Conservation (phyloP, 345 rosid species). For the Gossypium longicalyx region DNA sequence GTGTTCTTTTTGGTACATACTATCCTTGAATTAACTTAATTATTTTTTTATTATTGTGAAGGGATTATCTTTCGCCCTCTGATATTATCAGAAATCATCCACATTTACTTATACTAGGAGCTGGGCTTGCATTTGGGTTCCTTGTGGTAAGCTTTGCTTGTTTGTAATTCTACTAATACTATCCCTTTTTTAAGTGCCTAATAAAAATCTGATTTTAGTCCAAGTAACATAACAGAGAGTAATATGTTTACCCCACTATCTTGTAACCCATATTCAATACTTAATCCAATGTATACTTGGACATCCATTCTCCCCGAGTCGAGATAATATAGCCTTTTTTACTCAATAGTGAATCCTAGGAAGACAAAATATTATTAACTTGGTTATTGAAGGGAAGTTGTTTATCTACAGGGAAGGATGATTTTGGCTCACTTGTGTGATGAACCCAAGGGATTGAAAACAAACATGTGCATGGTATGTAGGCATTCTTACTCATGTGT, state of each 20-base stretch:
- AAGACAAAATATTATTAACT: background rate
- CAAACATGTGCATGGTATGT: slow-evolving; percentile 97
- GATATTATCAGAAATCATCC: slow-evolving; percentile 76
- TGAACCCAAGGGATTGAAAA: slow-evolving; percentile 96
- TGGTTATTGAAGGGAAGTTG: slow-evolving; percentile 17
- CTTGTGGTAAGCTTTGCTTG: slow-evolving; percentile 61
- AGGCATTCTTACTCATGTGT: slow-evolving; percentile 2
- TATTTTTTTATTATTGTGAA: slow-evolving; percentile 28
- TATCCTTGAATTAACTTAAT: slow-evolving; percentile 1
- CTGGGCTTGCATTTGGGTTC: slow-evolving; percentile 98
- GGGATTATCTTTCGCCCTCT: slow-evolving; percentile 76
- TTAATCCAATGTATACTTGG: too few relatives aligned
- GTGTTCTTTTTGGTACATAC: background rate
- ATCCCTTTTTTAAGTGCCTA: background rate
- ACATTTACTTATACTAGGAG: slow-evolving; percentile 78
- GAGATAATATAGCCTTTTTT: background rate
- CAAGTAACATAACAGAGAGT: too few relatives aligned
- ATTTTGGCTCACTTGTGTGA: slow-evolving; percentile 97
- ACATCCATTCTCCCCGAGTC: too few relatives aligned
- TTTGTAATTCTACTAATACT: background rate
- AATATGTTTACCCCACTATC: too few relatives aligned
- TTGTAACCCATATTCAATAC: too few relatives aligned
- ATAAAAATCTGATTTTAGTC: too few relatives aligned
- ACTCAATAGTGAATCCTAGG: too few relatives aligned
- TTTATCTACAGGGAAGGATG: slow-evolving; percentile 86